Evolutionary conservation across 192 early-diverging fungal species (phyloP).

Genomic region (Coemansia sp.): DNA sequence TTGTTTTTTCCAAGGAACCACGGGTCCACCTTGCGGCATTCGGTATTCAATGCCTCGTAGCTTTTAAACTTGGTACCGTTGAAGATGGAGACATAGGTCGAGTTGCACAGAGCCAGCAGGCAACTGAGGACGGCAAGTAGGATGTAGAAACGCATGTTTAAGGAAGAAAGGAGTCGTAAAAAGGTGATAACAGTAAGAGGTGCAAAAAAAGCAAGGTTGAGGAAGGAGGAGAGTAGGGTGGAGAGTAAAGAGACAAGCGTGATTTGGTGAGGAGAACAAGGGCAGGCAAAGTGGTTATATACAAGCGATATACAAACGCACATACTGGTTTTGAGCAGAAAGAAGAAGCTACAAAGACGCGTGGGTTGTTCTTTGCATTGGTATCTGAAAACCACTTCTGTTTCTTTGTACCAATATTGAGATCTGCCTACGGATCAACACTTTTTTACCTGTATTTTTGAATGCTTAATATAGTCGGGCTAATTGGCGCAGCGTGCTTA

Average conservation of each 20-base stretch:
- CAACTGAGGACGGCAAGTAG: constrained; percentile 2
- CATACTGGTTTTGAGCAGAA: not conserved
- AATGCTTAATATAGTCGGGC: not conserved
- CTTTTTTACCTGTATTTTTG: not conserved
- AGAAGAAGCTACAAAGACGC: not conserved
- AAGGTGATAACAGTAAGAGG: not conserved
- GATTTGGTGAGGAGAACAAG: not conserved
- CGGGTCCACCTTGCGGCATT: not conserved
- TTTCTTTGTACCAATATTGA: not conserved
- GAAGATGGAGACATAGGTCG: not conserved
- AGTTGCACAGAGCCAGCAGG: constrained; percentile 11
- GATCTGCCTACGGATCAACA: not conserved
- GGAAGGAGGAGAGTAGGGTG: not conserved
- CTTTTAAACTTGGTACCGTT: not conserved
- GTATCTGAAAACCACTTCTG: not conserved
- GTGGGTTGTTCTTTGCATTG: not conserved
- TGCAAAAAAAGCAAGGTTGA: too few relatives aligned
- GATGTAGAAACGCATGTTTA: constrained; percentile 1
- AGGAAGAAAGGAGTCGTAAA: not conserved
- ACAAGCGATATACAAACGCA: not conserved
- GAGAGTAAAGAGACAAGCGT: too few relatives aligned
- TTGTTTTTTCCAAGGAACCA: not conserved
- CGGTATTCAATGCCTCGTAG: not conserved
- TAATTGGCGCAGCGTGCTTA: not conserved
- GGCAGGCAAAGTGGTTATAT: not conserved